Evolutionary conservation across 2,329 filamentous ascomycete genomes (phyloP).

Genomic region (Parascedosporium putredinis): DNA sequence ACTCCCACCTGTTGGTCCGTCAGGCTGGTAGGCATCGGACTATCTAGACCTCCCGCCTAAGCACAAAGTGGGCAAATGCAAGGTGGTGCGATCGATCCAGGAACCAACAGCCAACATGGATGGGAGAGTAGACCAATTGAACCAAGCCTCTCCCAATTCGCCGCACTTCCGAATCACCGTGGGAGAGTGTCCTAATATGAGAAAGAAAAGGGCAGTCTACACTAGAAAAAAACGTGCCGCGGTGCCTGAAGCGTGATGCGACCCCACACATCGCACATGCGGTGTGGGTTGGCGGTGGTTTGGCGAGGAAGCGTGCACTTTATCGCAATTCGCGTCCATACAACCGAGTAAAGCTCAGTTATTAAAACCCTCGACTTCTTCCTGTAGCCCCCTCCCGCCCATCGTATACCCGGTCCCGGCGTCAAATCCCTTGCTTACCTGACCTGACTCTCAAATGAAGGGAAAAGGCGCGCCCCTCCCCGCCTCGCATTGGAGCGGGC

Average conservation of each 20-base stretch:
- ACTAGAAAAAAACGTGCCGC: too few species aligned
- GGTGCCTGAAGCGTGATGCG: too few species aligned
- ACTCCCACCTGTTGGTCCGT: background rate
- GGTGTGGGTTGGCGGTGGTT: background rate
- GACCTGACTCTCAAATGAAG: too few species aligned
- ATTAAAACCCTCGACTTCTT: background rate
- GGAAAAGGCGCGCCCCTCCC: too few species aligned
- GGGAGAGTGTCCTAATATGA: background rate
- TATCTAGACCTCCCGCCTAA: background rate
- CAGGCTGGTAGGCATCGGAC: background rate
- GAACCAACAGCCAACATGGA: background rate
- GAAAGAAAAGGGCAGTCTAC: too few species aligned
- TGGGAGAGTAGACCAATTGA: too few species aligned
- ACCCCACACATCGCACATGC: too few species aligned
- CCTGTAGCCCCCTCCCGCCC: background rate
- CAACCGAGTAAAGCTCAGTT: background rate
- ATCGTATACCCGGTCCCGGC: background rate
- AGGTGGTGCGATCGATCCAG: background rate
- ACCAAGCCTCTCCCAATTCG: too few species aligned
- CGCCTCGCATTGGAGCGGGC: background rate
- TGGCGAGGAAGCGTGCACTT: background rate
- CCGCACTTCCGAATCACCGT: too few species aligned
- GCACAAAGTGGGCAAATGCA: background rate
- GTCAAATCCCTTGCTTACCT: background rate
- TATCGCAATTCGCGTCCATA: background rate